phyloP scores from a whole-genome alignment of 768 basidiomycete species.

The Pleurotus eryngii region DNA sequence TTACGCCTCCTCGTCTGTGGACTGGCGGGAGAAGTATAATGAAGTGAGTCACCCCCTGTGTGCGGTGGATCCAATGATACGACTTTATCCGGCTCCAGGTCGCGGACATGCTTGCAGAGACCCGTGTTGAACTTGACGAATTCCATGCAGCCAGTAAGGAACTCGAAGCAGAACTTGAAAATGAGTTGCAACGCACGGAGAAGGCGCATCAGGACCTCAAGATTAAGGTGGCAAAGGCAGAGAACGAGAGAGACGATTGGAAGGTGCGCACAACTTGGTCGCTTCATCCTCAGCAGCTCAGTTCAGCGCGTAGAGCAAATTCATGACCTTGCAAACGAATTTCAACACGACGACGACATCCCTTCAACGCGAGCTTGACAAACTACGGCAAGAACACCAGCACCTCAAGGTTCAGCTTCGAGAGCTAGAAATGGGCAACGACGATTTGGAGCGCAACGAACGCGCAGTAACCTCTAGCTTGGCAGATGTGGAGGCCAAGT shows the following conservation, averaged over 20 bases:
- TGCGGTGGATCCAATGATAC: too few species aligned
- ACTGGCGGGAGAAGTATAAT: conserved; percentile 79
- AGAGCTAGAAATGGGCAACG: conserved; percentile 96
- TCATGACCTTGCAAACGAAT: conserved; percentile 82
- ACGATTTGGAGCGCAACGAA: conserved; percentile 94
- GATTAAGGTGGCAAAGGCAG: conserved; percentile 66
- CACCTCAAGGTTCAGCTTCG: conserved; percentile 69
- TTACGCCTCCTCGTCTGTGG: conserved; percentile 51
- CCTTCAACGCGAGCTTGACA: conserved; percentile 88
- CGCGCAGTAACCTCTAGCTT: conserved; percentile 81
- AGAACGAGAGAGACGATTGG: conserved; percentile 85
- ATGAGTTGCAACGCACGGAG: conserved; percentile 85
- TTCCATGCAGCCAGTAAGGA: conserved; percentile 87
- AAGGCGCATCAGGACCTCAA: conserved; percentile 78
- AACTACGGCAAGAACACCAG: conserved; percentile 71
- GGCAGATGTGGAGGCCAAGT: conserved; percentile 83
- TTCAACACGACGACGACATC: conserved; percentile 90
- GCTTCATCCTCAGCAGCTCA: conserved; percentile 1
- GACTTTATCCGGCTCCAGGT: conserved; percentile 34
- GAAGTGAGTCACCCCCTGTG: conserved; percentile 39
- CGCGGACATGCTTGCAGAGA: conserved; percentile 80
- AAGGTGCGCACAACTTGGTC: conserved; percentile 55
- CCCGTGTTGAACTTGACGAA: conserved; percentile 81
- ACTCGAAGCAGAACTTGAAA: conserved; percentile 90
- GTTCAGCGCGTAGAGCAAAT: conserved; percentile 55